These are phyloP conservation scores for Magnaporthiopsis poae DNA, from an alignment of 2,329 filamentous ascomycete genomes.

Conservation along the genomic window DNA sequence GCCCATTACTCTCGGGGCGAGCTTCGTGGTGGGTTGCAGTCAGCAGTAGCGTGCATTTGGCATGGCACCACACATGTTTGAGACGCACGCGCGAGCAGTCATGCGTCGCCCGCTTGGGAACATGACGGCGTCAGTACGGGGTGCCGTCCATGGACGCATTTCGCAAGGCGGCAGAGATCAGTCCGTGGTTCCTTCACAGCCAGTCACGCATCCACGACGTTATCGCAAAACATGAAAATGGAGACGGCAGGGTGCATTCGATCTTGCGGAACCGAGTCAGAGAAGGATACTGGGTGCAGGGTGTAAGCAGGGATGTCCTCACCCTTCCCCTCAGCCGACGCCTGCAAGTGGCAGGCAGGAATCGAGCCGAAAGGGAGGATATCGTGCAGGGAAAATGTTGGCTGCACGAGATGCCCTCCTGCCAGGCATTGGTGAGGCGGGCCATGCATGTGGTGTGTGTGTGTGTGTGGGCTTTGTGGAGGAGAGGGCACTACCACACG, in stretches of 20 bases:
- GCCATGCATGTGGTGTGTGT: background rate
- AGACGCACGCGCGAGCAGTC: background rate
- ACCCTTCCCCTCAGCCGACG: background rate
- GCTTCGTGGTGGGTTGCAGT: background rate
- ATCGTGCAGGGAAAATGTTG: background rate
- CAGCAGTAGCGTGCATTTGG: background rate
- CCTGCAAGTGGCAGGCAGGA: background rate
- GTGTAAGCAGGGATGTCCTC: background rate
- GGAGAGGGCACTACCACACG: background rate
- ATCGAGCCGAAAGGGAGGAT: background rate
- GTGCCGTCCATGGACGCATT: background rate
- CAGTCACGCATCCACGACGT: background rate
- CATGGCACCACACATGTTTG: background rate
- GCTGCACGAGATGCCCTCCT: background rate
- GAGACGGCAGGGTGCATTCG: background rate
- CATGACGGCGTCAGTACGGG: background rate
- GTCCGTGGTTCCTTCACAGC: background rate
- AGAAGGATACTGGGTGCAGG: background rate
- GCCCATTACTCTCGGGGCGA: background rate
- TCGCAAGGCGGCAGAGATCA: background rate
- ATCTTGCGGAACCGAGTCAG: background rate
- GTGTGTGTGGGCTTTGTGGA: background rate
- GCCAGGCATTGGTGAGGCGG: background rate
- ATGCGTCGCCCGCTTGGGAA: background rate
- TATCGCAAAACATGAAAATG: background rate